Base-by-base conservation (phyloP, 2,329 filamentous ascomycete species). In the Talaromyces marneffei region DNA sequence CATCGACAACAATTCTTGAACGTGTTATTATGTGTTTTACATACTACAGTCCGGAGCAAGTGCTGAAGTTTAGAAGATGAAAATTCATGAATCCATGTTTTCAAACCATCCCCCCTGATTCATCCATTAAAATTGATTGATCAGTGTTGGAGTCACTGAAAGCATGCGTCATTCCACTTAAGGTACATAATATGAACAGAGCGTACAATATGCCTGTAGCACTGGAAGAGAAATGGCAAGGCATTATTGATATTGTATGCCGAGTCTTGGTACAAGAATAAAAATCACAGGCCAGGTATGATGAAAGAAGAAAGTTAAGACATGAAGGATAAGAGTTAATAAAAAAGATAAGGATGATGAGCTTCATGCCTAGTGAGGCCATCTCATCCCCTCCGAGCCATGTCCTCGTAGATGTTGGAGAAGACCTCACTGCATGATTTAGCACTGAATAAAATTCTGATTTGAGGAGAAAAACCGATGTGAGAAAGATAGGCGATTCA, bases 151-250 rank as follows among this genome's bases (percentile, higher is more conserved):
- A 57, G 18, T 33, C 55, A 58, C 55, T 48, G 39, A 23, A 50
- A 59, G 46, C 57, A 52, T 59, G 57, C 48, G 20, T 59, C 57
- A 42, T 53, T 59, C 46, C 57, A 62, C 57, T 62, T 59, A 59
- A 59, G 60, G 44, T 59, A 62, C 60, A 62, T 58, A 59, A 50
- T 59, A 62, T 55, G 56, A 59, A 59, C 48, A 44, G 52, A 39
- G 48, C 42, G 46, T 53, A 55, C 56, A 62, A 60, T 35, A 62
- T 59, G 48, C 39, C 35, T 58, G 48, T 56, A 56, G 48, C 60
- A 62, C 55, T 48, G 55, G n/a, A 55, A 20, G 48, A 25, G 39
- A 55, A 57, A 62, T 57, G 40, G 44, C 54, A 44, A 46, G 52
- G 48, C 60, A 55, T 35, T 55, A 35, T 35, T 12, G 29, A 33